Evolutionary conservation across 192 early-diverging fungal genomes (phyloP).

Genomic region (Umbelopsis ramanniana): DNA sequence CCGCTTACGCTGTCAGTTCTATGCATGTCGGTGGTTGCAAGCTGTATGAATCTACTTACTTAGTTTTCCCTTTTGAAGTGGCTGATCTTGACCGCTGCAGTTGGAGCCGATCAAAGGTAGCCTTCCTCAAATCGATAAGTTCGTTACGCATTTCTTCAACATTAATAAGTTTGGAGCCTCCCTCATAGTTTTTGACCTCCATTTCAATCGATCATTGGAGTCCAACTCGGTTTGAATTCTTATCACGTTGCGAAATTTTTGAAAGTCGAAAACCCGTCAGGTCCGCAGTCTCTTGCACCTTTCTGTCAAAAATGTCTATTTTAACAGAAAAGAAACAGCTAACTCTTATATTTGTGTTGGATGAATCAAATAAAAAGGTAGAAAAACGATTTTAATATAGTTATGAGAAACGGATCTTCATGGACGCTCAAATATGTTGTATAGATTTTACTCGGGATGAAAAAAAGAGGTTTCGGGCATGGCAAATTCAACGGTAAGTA

Average conservation of each 20-base stretch:
- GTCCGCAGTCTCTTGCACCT: neutral
- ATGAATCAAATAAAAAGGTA: conserved; percentile 32
- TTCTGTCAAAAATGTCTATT: neutral
- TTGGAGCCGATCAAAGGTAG: neutral
- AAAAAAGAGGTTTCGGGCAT: conserved; percentile 80
- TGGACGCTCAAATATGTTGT: neutral
- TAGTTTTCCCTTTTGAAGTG: neutral
- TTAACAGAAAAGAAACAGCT: conserved; percentile 22
- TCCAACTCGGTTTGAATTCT: neutral
- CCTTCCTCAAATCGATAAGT: neutral
- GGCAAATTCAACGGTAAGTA: conserved; percentile 66
- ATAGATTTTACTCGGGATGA: conserved; percentile 75
- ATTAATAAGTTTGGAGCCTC: neutral
- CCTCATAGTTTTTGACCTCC: neutral
- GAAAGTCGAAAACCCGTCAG: neutral
- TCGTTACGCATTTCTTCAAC: neutral
- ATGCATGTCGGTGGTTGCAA: neutral
- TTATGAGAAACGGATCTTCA: neutral
- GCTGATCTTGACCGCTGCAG: neutral
- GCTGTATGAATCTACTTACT: neutral
- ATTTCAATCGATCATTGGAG: neutral
- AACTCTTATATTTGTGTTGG: conserved; percentile 27
- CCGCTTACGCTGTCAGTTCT: neutral
- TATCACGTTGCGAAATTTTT: neutral
- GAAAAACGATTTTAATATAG: neutral